Conservation (phyloP, 1,284 basidiomycete species). For the Irpex rosettiformis region DNA sequence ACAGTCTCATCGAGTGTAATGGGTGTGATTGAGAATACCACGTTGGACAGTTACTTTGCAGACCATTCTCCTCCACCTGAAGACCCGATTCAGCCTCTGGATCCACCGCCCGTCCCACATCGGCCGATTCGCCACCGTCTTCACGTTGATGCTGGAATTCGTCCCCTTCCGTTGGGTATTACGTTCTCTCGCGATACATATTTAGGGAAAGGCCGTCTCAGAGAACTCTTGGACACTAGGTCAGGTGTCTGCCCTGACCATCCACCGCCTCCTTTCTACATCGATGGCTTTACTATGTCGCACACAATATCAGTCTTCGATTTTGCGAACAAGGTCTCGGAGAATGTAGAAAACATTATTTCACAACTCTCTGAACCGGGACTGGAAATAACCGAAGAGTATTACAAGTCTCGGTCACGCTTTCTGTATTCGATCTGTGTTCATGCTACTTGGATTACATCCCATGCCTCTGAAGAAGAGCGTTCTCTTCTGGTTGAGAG, state of each 20-base stretch:
- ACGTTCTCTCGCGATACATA: conserved; percentile 48
- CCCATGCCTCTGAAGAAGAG: conserved; percentile 14
- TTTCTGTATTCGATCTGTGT: conserved; percentile 23
- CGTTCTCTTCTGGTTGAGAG: conserved; percentile 32
- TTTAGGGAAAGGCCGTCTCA: conserved; percentile 53
- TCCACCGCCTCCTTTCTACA: conserved; percentile 11
- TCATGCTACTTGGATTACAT: conserved; percentile 25
- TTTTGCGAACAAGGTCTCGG: conserved; percentile 32
- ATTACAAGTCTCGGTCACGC: conserved; percentile 24
- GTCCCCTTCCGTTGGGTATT: conserved; percentile 45
- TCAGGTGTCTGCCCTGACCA: conserved; percentile 18
- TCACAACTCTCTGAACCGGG: conserved; percentile 33
- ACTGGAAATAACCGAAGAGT: conserved; percentile 29
- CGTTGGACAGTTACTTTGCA: background rate
- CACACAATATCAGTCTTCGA: conserved; percentile 22
- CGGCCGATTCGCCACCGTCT: background rate
- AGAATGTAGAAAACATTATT: conserved; percentile 32
- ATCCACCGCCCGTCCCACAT: background rate
- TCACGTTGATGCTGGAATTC: conserved; percentile 44
- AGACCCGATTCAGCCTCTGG: background rate
- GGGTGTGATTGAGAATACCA: background rate
- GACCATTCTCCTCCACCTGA: background rate
- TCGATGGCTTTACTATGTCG: conserved; percentile 18
- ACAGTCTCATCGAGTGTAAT: background rate
- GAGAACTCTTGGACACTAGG: conserved; percentile 43